Conservation (phyloP, 2,329 filamentous ascomycete species). For the Cytospora mali region DNA sequence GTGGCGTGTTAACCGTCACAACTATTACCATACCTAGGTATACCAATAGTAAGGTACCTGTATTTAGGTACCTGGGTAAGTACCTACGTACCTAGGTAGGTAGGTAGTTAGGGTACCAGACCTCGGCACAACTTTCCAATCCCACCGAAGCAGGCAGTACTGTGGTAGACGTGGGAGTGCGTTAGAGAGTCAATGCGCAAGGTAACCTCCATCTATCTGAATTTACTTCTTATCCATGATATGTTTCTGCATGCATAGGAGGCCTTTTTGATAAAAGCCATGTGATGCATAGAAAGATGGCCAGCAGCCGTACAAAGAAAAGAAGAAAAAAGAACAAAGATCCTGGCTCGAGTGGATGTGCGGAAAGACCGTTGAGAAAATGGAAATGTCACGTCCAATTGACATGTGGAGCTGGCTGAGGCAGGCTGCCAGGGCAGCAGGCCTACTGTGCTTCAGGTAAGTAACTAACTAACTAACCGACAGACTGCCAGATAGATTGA, state of each 20-base stretch:
- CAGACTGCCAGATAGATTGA: not conserved
- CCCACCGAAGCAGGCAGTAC: not conserved
- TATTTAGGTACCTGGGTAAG: too few relatives aligned
- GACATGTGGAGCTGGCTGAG: not conserved
- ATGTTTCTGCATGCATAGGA: too few relatives aligned
- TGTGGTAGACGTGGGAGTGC: not conserved
- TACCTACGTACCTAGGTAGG: not conserved
- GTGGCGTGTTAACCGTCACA: not conserved
- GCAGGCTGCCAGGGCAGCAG: too few relatives aligned
- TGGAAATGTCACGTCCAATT: not conserved
- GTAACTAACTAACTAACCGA: not conserved
- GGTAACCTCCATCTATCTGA: not conserved
- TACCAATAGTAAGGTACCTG: too few relatives aligned
- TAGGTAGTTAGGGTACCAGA: not conserved
- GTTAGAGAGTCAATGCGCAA: not conserved
- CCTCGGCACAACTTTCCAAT: not conserved
- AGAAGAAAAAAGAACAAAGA: too few relatives aligned
- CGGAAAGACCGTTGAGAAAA: constrained; percentile 20
- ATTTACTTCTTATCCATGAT: not conserved
- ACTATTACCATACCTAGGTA: not conserved
- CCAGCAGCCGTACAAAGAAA: not conserved
- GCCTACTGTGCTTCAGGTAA: not conserved
- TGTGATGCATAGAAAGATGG: not conserved
- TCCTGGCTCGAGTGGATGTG: constrained; percentile 7
- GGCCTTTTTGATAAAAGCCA: too few relatives aligned